Evolutionary conservation across 306 rosid genomes (phyloP), one percentile per base, ranked within the genome.

Genomic region (Purshia tridentata): DNA sequence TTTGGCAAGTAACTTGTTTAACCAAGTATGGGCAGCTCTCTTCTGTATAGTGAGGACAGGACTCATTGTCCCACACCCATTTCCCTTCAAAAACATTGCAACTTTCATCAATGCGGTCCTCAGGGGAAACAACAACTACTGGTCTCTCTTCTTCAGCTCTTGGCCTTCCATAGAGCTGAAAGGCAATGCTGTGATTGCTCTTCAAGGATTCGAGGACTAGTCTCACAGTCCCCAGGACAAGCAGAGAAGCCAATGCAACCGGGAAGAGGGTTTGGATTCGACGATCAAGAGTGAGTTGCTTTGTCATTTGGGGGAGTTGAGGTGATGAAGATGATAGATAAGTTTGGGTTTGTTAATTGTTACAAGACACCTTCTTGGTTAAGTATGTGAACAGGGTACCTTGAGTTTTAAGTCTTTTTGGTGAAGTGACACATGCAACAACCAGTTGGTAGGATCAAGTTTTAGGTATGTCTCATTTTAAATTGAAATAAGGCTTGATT

Each of bases 51-150:
- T 80, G 87, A 74, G 96, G 96, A 68, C 86, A 74, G 1, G 97
- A 82, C 70, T 77, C 87, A 72, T 94, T 94, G 56, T 94, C 88
- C 97, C 99, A 85, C n/a, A 84, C 82, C 97, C 99, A 94, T 52
- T 44, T 74, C 81, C 99, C 97, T 86, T 91, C 88, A 74, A 88
- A 89, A 1, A 88, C 87, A 67, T 89, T 72, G 84, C 97, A 94
- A 7, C 59, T 76, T 50, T 84, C 91, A 23, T 77, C 83, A 65
- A 89, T 15, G 4, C 86, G 84, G 48, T 91, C 98, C 73, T 80
- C 83, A 0, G 87, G 77, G 65, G 84, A 82, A 66, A 89, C 80
- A 2, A 83, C 73, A 48, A 86, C 9, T 3, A 85, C 87, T 15
- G 85, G 39, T 18, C 72, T 37, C 45, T 60, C 84, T 42, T 37